Percentiles rank a stretch among this genome's conserved stretches.
Evolutionary conservation across 2,329 filamentous ascomycete species (phyloP).

Genomic region (Torrubiella hemipterigena): DNA sequence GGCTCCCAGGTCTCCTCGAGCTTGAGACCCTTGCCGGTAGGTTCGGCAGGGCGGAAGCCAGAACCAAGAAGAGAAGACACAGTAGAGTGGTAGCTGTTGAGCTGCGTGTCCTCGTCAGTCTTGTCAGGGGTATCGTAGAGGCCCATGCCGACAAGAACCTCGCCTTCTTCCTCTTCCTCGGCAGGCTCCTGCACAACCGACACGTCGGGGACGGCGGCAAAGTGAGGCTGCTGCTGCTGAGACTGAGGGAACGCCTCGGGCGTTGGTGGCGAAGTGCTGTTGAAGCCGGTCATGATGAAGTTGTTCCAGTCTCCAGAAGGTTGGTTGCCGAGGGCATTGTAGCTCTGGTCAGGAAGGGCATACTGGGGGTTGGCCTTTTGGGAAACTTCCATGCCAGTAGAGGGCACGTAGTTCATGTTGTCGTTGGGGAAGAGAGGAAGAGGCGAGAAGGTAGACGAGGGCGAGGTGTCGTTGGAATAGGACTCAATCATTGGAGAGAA

Average conservation of each 20-base stretch:
- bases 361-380: constrained; percentile 18
- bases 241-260: constrained; percentile 44
- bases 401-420: constrained; percentile 25
- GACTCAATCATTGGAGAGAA: constrained; percentile 39
- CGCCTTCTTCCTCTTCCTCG: constrained; percentile 48
- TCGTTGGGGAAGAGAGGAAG: constrained; percentile 31
- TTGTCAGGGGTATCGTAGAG: constrained; percentile 64
- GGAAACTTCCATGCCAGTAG: constrained; percentile 23
- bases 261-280: constrained; percentile 43
- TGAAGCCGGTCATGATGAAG: constrained; percentile 31
- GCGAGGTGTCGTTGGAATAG: constrained; percentile 48
- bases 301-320: constrained; percentile 28
- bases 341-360: constrained; percentile 15
- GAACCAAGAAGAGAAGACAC: constrained; percentile 43
- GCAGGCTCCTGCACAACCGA: constrained; percentile 35
- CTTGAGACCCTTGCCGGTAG: constrained; percentile 62
- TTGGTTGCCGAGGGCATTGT: constrained; percentile 7
- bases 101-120: constrained; percentile 31
- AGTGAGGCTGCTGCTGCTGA: constrained; percentile 33
- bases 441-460: constrained; percentile 41
- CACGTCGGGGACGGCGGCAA: constrained; percentile 34
- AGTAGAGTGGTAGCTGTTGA: constrained; percentile 42
- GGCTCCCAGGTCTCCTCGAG: constrained; percentile 71
- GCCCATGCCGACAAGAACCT: constrained; percentile 72
- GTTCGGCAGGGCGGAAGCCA: constrained; percentile 29